Percentiles rank a stretch among this genome's conserved stretches.
These are phyloP conservation scores for Globisporangium orthogonon DNA, from an alignment of 352 stramenopile genomes.

Conservation along the genomic window DNA sequence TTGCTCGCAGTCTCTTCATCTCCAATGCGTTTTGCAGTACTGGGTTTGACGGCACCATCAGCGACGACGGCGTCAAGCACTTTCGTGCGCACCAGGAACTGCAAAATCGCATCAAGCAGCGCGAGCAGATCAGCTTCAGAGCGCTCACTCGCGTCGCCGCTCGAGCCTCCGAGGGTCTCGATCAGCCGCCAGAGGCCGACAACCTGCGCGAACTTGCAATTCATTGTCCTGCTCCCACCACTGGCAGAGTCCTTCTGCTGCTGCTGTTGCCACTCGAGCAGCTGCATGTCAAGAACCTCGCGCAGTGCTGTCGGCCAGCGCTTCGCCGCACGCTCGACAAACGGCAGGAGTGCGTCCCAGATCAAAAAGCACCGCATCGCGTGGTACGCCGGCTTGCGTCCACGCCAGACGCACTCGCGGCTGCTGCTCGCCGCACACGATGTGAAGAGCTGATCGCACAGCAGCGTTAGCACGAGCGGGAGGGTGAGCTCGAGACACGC, in stretches of 20 bases:
- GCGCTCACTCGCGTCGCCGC: constrained; percentile 6
- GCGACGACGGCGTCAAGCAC: constrained; percentile 11
- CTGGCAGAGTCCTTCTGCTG: neutral
- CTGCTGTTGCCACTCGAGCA: neutral
- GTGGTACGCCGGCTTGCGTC: constrained; percentile 48
- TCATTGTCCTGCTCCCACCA: constrained; percentile 10
- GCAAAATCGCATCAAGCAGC: constrained; percentile 16
- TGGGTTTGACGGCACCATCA: neutral
- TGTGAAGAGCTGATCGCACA: constrained; percentile 40
- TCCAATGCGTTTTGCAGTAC: too few species aligned
- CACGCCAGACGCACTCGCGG: constrained; percentile 40
- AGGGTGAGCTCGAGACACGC: neutral
- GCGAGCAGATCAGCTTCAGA: constrained; percentile 3
- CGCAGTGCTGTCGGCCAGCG: constrained; percentile 21
- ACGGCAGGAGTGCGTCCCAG: constrained; percentile 55
- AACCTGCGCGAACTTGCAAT: constrained; percentile 61
- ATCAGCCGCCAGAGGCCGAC: constrained; percentile 45
- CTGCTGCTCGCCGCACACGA: constrained; percentile 21
- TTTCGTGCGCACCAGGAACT: constrained; percentile 18
- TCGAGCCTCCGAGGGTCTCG: constrained; percentile 26
- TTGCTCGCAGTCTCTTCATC: too few species aligned
- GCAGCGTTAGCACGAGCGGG: constrained; percentile 22
- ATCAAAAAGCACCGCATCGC: constrained; percentile 52
- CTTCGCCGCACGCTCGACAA: constrained; percentile 31
- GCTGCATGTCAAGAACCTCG: constrained; percentile 15